These are phyloP conservation scores for Aegilops tauschii DNA, from an alignment of 176 grass and related monocot genomes.

Conservation along the genomic window DNA sequence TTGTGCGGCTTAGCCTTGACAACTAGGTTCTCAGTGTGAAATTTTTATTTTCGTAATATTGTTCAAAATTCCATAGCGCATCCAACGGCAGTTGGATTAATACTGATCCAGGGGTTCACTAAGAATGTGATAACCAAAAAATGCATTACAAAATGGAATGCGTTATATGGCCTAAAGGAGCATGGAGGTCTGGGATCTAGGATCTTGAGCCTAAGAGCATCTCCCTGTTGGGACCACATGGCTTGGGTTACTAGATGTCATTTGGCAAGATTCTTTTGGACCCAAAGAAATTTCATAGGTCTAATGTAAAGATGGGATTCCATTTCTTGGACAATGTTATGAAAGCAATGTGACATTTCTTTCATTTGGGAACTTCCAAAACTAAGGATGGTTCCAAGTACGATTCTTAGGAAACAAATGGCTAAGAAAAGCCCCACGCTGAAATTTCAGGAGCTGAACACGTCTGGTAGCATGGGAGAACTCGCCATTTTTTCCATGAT, in stretches of 20 bases:
- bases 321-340: background rate
- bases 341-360: background rate
- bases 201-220: background rate
- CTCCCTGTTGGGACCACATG: background rate
- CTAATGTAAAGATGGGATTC: background rate
- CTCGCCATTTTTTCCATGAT: too few species aligned
- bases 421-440: too few species aligned
- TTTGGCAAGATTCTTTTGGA: background rate
- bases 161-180: background rate
- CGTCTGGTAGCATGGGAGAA: too few species aligned
- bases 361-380: background rate
- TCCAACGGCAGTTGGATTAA: too few species aligned
- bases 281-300: background rate
- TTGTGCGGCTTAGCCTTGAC: too few species aligned
- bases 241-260: background rate
- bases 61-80: too few species aligned
- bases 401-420: background rate
- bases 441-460: too few species aligned
- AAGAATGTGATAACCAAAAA: too few species aligned
- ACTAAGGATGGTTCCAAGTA: background rate
- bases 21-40: too few species aligned
- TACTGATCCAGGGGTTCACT: too few species aligned
- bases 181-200: background rate
- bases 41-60: too few species aligned
- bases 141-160: too few species aligned